Evolutionary conservation across 371 early-diverging fungal genomes (phyloP).

Genomic region (Lichtheimia ornata): DNA sequence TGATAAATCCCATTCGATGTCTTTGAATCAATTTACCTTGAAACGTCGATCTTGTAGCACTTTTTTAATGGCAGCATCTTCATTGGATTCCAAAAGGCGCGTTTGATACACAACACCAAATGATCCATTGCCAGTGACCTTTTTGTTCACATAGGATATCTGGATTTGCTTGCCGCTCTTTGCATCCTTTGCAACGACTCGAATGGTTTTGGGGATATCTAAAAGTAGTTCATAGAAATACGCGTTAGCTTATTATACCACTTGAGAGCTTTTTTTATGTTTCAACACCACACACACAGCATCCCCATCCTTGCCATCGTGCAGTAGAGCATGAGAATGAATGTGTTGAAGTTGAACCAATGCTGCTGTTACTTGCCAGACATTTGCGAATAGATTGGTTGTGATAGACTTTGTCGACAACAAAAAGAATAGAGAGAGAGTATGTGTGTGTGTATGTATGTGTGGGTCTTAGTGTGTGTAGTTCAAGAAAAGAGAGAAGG

Average conservation of each 20-base stretch:
- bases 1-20: too few species aligned
- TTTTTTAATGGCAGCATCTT: constrained; percentile 91
- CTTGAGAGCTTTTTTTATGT: neutral
- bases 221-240: neutral
- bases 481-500: neutral
- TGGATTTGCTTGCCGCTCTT: constrained; percentile 80
- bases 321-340: neutral
- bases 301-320: constrained; percentile 3
- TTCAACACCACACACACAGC: neutral
- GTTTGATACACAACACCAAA: constrained; percentile 97
- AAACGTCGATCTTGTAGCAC: constrained; percentile 95
- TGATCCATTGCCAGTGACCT: constrained; percentile 92
- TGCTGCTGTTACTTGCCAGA: constrained; percentile 10
- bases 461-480: too few species aligned
- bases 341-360: neutral
- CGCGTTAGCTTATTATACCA: neutral
- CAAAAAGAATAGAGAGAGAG: neutral
- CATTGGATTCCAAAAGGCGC: constrained; percentile 72
- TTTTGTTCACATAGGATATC: constrained; percentile 87
- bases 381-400: neutral
- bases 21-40: constrained; percentile 61
- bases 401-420: neutral
- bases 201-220: constrained; percentile 18
- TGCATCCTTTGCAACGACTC: constrained; percentile 78
- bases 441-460: too few species aligned